Evolutionary conservation across 2,329 filamentous ascomycete species (phyloP), one percentile per base, ranked within the genome.

Genomic region (Neofusicoccum laricinum): DNA sequence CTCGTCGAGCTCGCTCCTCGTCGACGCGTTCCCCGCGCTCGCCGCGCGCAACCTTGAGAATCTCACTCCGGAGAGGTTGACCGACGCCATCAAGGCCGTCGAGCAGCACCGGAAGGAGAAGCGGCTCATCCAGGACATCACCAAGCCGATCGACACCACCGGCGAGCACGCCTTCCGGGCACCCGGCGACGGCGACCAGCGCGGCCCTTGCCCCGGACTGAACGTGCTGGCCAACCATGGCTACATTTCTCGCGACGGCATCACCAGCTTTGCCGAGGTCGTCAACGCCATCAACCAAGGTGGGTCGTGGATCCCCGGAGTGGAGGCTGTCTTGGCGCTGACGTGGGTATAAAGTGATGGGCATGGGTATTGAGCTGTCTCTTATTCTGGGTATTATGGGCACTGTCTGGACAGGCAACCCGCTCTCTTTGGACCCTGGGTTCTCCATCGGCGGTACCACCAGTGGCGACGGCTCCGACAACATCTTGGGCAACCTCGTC

Each of bases 391-490:
- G 70, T 41, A 68, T 76, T 12, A 63, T 71, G 41, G 69, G 68
- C 43, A 67, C 66, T 10, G 70, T 41, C 64, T 71, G 5, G 70
- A 71, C 65, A 62, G 84, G 84, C 1, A 81, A 85, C 65, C 80
- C 81, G 5, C 67, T 85, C 0, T 84, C 84, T 0, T 66, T 83
- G 1, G 75, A 78, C 46, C 82, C 78, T 1, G 78, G 81, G 64
- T 36, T 19, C 40, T 45, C 55, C 21, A 46, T 75, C 71, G 65
- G 70, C 72, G 10, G 64, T 71, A 59, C 55, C 40, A 25, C 30
- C 30, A 4, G 67, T 73, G 7, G 69, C 73, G 72, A 72, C 63
- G 65, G 66, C n/a, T 69, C 69, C 67, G 75, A 77, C 63, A 77
- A 72, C 69, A 76, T 75, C 69, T 66, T 69, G 19, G 76, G 70